A percentile compares a stretch with the other conserved stretches of the same genome.
Evolutionary conservation across 495 filamentous ascomycete genomes (phyloP).

Genomic region (Lasiosphaeris hirsuta): DNA sequence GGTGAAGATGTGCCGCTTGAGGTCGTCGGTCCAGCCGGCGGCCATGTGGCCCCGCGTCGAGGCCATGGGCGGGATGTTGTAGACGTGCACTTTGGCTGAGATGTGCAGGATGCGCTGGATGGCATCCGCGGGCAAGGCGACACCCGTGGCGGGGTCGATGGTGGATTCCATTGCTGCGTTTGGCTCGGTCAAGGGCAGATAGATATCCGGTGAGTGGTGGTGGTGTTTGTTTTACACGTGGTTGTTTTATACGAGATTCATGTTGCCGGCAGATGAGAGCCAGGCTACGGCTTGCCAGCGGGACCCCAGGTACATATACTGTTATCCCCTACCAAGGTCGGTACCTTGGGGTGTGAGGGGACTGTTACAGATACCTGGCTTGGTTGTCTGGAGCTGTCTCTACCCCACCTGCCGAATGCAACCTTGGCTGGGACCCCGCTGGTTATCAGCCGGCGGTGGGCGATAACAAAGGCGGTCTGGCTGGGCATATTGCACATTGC

Average conservation of each 20-base stretch:
- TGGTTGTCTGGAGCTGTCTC: not conserved
- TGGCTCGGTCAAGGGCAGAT: not conserved
- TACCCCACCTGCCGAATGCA: not conserved
- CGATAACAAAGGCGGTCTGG: slow-evolving; percentile 5
- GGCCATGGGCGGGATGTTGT: slow-evolving; percentile 67
- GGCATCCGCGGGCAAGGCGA: slow-evolving; percentile 58
- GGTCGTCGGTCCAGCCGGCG: slow-evolving; percentile 68
- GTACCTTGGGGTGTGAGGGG: too few species aligned
- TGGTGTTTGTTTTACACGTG: not conserved
- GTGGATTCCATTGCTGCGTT: slow-evolving; percentile 33
- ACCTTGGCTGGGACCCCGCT: too few species aligned
- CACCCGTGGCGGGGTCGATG: slow-evolving; percentile 58
- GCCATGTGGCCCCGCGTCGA: slow-evolving; percentile 72
- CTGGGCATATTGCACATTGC: not conserved
- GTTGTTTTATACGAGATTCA: too few species aligned
- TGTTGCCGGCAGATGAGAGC: too few species aligned
- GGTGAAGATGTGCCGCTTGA: slow-evolving; percentile 72
- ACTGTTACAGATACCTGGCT: too few species aligned
- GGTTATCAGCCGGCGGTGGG: not conserved
- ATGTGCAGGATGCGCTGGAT: slow-evolving; percentile 79
- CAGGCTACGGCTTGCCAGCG: too few species aligned
- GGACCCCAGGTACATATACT: too few species aligned
- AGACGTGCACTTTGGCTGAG: slow-evolving; percentile 67
- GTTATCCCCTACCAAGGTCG: too few species aligned
- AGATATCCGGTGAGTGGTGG: not conserved